Evolutionary conservation across 768 basidiomycete genomes (phyloP).

Genomic region (Suillus fuscotomentosus): DNA sequence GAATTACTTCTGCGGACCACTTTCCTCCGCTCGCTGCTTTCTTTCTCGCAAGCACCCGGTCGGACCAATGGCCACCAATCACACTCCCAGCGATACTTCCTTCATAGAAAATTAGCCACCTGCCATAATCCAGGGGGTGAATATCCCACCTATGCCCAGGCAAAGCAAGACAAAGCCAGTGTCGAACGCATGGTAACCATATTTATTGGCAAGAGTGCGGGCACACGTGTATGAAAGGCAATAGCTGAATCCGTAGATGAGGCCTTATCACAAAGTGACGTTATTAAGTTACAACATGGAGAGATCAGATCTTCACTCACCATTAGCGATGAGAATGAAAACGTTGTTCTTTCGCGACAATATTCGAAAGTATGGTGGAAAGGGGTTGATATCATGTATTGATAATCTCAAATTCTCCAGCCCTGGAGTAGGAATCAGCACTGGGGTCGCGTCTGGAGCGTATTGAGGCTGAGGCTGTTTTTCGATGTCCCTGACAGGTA

Average conservation of each 20-base stretch:
- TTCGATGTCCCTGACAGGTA: constrained; percentile 6
- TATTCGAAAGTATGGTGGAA: constrained; percentile 58
- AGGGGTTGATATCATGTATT: constrained; percentile 69
- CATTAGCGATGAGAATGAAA: constrained; percentile 45
- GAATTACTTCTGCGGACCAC: constrained; percentile 61
- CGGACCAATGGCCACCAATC: constrained; percentile 58
- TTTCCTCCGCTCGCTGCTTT: constrained; percentile 45
- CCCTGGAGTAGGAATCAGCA: constrained; percentile 13
- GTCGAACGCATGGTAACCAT: constrained; percentile 64
- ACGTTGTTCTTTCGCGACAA: constrained; percentile 67
- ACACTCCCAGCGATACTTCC: constrained; percentile 55
- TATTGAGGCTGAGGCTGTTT: constrained; percentile 22
- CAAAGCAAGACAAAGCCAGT: constrained; percentile 77
- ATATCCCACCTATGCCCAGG: constrained; percentile 59
- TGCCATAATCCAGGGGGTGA: neutral
- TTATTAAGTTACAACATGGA: constrained; percentile 9
- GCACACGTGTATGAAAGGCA: constrained; percentile 72
- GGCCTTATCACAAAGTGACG: constrained; percentile 38
- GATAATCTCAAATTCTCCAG: constrained; percentile 49
- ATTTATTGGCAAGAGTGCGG: constrained; percentile 60
- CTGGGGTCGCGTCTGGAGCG: constrained; percentile 16
- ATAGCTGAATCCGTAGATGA: constrained; percentile 71
- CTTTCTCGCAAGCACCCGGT: constrained; percentile 41
- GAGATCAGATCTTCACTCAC: constrained; percentile 9
- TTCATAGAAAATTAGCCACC: constrained; percentile 5